Conservation (phyloP, 192 early-diverging fungal species). For the Podila clonocystis region DNA sequence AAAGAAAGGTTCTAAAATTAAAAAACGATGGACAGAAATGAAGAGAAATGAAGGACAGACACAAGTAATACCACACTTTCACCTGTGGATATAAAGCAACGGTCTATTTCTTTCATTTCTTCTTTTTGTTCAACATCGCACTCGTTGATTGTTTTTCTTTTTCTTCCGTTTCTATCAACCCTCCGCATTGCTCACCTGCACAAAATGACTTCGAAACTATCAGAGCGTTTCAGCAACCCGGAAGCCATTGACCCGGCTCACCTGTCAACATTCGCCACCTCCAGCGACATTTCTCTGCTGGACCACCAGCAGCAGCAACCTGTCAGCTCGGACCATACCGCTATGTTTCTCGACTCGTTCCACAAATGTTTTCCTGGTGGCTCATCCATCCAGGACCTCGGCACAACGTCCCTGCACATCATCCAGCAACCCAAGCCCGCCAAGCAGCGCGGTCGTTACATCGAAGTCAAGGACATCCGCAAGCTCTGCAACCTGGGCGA, state of each 20-base stretch:
- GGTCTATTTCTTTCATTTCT: not conserved
- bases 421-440: constrained; percentile 15
- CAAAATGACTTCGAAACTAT: not conserved
- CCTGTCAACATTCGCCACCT: not conserved
- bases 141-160: not conserved
- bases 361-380: not conserved
- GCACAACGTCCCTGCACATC: constrained; percentile 1
- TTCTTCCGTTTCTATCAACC: not conserved
- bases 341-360: not conserved
- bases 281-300: not conserved
- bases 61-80: not conserved
- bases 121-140: too few species aligned
- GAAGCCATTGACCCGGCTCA: not conserved
- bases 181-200: not conserved
- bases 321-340: not conserved
- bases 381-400: not conserved
- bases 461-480: constrained; percentile 17
- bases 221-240: not conserved
- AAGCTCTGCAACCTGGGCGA: not conserved
- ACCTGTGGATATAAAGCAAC: not conserved
- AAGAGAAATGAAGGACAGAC: too few species aligned
- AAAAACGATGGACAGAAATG: too few species aligned
- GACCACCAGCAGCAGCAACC: not conserved
- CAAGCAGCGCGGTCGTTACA: constrained; percentile 7
- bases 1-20: too few species aligned